Evolutionary conservation across 768 basidiomycete genomes (phyloP).

Genomic region (Amanita rubescens): DNA sequence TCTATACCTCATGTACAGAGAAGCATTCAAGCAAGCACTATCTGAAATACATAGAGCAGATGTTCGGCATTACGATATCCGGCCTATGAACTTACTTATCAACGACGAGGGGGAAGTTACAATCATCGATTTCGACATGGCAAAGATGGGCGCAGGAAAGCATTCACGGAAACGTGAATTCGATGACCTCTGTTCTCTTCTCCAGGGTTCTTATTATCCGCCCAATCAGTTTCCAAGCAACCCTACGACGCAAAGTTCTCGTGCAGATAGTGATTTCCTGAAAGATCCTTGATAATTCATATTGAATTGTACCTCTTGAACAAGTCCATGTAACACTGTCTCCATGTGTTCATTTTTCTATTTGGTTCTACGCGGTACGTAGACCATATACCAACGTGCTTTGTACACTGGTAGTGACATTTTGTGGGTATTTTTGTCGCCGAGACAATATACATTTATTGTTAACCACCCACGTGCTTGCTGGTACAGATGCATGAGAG

Average conservation of each 20-base stretch:
- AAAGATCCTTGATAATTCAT: background rate
- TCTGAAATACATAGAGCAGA: background rate
- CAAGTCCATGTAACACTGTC: too few relatives aligned
- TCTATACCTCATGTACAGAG: background rate
- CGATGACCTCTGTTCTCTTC: background rate
- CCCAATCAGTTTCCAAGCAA: background rate
- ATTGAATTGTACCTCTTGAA: too few relatives aligned
- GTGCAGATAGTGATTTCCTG: background rate
- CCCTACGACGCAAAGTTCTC: background rate
- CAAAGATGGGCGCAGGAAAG: slow-evolving; percentile 1
- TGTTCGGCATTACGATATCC: background rate
- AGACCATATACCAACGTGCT: too few relatives aligned
- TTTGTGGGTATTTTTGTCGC: too few relatives aligned
- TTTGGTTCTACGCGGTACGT: too few relatives aligned
- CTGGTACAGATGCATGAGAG: too few relatives aligned
- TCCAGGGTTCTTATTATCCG: background rate
- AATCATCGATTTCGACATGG: slow-evolving; percentile 1
- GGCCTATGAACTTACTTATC: background rate
- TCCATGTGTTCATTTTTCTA: too few relatives aligned
- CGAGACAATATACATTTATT: too few relatives aligned
- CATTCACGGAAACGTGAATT: background rate
- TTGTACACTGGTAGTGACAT: too few relatives aligned
- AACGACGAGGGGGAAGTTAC: background rate
- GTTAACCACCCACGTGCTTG: too few relatives aligned
- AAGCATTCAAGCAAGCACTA: background rate